phyloP scores from a whole-genome alignment of 169 alveolate genomes.

The Nephromyces sp. region DNA sequence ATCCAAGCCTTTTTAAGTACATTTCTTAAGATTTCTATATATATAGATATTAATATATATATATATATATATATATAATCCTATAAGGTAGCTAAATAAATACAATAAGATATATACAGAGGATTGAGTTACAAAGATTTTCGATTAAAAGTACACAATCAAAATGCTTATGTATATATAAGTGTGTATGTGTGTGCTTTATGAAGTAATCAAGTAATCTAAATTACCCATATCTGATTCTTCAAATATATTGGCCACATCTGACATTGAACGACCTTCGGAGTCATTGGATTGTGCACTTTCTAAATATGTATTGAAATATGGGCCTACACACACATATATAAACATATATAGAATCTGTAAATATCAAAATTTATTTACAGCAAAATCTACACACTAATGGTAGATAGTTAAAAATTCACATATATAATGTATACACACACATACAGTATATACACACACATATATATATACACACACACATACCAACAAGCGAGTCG shows the following conservation, averaged over 20 bases:
- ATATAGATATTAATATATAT: constrained; percentile 17
- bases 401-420: too few relatives aligned
- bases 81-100: too few relatives aligned
- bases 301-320: constrained; percentile 28
- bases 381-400: too few relatives aligned
- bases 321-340: constrained; percentile 19
- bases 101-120: too few relatives aligned
- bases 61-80: constrained; percentile 47
- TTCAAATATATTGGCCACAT: constrained; percentile 29
- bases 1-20: constrained; percentile 88
- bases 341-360: not conserved
- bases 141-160: too few relatives aligned
- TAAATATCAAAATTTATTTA: too few relatives aligned
- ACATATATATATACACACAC: constrained; percentile 4
- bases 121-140: too few relatives aligned
- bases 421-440: too few relatives aligned
- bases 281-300: not conserved
- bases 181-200: too few relatives aligned
- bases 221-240: constrained; percentile 12
- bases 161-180: too few relatives aligned
- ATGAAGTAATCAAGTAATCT: not conserved
- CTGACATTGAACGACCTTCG: constrained; percentile 29
- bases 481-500: constrained; percentile 94
- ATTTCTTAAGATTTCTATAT: constrained; percentile 76
- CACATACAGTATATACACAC: too few relatives aligned